These are phyloP conservation scores for Theileria sp. DNA, from an alignment of 169 alveolate genomes.

Conservation along the genomic window DNA sequence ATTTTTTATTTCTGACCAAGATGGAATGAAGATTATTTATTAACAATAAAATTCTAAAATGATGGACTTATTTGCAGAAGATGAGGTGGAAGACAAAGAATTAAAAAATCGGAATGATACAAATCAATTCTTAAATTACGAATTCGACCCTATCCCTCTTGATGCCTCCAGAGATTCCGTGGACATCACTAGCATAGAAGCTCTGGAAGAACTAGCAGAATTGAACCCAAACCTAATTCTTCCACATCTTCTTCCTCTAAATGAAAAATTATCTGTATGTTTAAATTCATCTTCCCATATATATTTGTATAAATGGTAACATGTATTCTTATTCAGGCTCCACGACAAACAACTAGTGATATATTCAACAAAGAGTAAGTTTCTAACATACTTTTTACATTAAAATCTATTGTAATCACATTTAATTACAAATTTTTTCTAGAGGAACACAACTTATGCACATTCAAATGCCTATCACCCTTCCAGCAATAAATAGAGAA, in stretches of 20 bases:
- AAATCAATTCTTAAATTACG: background rate
- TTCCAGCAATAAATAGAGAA: slow-evolving; percentile 55
- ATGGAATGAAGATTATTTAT: background rate
- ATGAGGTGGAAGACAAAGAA: slow-evolving; percentile 17
- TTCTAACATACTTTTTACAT: background rate
- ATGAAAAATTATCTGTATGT: slow-evolving; percentile 31
- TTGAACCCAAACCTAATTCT: slow-evolving; percentile 39
- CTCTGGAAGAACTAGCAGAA: slow-evolving; percentile 41
- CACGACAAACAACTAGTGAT: slow-evolving; percentile 3
- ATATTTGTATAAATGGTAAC: background rate
- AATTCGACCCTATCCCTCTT: background rate
- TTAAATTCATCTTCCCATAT: background rate
- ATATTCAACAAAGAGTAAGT: slow-evolving; percentile 60
- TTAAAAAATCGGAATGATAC: background rate
- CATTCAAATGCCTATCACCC: slow-evolving; percentile 63
- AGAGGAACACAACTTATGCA: slow-evolving; percentile 63
- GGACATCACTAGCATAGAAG: slow-evolving; percentile 53
- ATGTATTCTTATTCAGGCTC: slow-evolving; percentile 5
- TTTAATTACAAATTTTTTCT: background rate
- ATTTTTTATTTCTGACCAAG: background rate
- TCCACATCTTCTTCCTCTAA: slow-evolving; percentile 50
- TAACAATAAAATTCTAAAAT: background rate
- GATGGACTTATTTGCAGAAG: slow-evolving; percentile 36
- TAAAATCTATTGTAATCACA: background rate
- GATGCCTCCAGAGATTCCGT: slow-evolving; percentile 33